Percentiles rank a stretch among this genome's conserved stretches.
Conservation (phyloP, 176 grass and related monocot species). For the Lolium perenne region DNA sequence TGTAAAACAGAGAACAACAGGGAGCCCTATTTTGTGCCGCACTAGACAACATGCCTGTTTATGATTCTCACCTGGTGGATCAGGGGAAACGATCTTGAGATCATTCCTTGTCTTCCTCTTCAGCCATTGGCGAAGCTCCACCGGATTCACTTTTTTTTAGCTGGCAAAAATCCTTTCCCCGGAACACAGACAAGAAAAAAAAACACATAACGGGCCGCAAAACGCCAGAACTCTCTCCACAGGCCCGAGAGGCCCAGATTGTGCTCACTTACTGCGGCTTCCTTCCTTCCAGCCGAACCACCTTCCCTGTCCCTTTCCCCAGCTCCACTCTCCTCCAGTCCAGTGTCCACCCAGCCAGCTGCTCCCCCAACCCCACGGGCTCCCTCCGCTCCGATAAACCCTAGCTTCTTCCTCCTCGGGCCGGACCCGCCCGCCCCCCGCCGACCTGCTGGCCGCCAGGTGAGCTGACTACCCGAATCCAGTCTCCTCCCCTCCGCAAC, state of each 20-base stretch:
- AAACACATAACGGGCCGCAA: background rate
- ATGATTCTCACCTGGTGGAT: background rate
- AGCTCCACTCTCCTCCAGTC: background rate
- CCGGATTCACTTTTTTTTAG: background rate
- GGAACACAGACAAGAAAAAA: background rate
- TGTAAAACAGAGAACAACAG: too few species aligned
- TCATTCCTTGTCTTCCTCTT: conserved; percentile 47
- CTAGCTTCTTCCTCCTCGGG: conserved; percentile 13
- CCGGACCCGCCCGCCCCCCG: background rate
- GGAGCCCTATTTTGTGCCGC: too few species aligned
- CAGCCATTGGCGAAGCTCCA: conserved; percentile 30
- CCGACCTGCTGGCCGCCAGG: conserved; percentile 18
- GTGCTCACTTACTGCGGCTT: background rate
- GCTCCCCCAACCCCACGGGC: background rate
- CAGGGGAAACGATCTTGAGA: conserved; percentile 24
- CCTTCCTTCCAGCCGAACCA: background rate
- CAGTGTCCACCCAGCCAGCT: background rate
- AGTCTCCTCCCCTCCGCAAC: background rate
- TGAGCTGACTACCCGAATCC: background rate
- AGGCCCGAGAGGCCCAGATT: background rate
- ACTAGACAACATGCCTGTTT: conserved; percentile 31
- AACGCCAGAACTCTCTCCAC: background rate
- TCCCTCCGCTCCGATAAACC: conserved; percentile 19
- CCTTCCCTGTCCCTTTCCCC: background rate
- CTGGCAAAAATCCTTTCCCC: too few species aligned